phyloP scores from a whole-genome alignment of 108 stramenopile genomes.

The Licmophora abbreviata region DNA sequence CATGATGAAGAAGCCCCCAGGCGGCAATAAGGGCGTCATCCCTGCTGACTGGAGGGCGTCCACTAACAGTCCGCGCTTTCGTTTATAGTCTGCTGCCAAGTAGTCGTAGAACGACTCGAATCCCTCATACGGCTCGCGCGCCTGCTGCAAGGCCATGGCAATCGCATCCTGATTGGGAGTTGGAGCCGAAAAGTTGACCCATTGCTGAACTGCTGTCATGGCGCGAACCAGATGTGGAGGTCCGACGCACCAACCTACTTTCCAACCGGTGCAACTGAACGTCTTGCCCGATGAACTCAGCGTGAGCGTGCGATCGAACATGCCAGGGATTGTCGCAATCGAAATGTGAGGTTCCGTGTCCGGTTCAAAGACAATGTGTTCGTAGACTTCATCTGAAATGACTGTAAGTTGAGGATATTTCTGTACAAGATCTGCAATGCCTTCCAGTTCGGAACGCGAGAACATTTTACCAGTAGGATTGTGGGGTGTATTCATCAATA shows the following conservation, averaged over 20 bases:
- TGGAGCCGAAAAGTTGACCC: constrained; percentile 79
- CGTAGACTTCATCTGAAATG: constrained; percentile 84
- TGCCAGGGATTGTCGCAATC: constrained; percentile 57
- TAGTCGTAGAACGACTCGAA: constrained; percentile 57
- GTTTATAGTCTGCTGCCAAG: constrained; percentile 42
- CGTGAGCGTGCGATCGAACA: constrained; percentile 74
- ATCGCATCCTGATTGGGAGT: constrained; percentile 83
- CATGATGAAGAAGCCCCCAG: constrained; percentile 88
- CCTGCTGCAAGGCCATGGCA: constrained; percentile 42
- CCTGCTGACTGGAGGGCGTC: constrained; percentile 49
- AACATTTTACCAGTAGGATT: constrained; percentile 99
- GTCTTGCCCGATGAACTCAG: constrained; percentile 86
- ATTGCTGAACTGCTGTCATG: constrained; percentile 47
- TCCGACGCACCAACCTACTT: constrained; percentile 81
- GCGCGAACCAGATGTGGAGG: constrained; percentile 60
- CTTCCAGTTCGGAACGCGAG: constrained; percentile 56
- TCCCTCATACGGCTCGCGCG: constrained; percentile 58
- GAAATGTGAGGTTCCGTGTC: constrained; percentile 43
- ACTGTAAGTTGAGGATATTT: constrained; percentile 61
- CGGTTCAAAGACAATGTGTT: constrained; percentile 76
- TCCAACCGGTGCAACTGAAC: constrained; percentile 86
- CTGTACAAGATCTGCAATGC: constrained; percentile 52
- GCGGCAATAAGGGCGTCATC: constrained; percentile 59
- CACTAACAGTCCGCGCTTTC: constrained; percentile 47
- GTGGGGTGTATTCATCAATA: constrained; percentile 94